phyloP scores from a whole-genome alignment of 2,329 filamentous ascomycete species.

The Pseudocercospora crystallina region DNA sequence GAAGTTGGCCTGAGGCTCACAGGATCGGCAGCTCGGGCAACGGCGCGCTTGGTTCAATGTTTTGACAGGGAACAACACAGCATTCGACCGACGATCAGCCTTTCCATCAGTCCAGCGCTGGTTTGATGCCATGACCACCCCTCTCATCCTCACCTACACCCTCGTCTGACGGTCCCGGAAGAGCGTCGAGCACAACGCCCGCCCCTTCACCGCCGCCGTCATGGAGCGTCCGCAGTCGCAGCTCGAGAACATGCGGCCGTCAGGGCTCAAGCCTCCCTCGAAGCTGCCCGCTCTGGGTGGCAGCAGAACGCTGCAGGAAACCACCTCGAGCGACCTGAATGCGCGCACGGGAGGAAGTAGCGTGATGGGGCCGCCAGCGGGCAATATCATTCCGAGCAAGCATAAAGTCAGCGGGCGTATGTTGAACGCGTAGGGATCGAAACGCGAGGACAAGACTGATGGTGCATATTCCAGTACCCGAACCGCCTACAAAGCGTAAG shows the following conservation, averaged over 20 bases:
- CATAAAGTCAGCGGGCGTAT: slow-evolving; percentile 53
- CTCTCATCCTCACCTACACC: slow-evolving; percentile 7
- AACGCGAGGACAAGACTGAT: not conserved
- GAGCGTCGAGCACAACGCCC: slow-evolving; percentile 4
- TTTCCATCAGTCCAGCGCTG: too few relatives aligned
- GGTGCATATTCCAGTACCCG: slow-evolving; percentile 37
- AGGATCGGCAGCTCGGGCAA: not conserved
- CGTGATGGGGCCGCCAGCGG: slow-evolving; percentile 14
- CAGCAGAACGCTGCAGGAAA: slow-evolving; percentile 28
- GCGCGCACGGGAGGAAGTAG: slow-evolving; percentile 39
- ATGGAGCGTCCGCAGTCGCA: slow-evolving; percentile 34
- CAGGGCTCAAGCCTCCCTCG: slow-evolving; percentile 33
- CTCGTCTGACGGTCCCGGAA: slow-evolving; percentile 13
- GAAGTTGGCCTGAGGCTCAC: too few relatives aligned
- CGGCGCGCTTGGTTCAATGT: slow-evolving; percentile 1
- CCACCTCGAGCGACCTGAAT: slow-evolving; percentile 46
- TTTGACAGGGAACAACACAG: not conserved
- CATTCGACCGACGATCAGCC: not conserved
- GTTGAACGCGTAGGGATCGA: slow-evolving; percentile 1
- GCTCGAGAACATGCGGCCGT: slow-evolving; percentile 34
- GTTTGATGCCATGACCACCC: slow-evolving; percentile 2
- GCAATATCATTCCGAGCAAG: slow-evolving; percentile 37
- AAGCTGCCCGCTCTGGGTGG: slow-evolving; percentile 28
- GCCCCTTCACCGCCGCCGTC: slow-evolving; percentile 5
- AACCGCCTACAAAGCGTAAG: slow-evolving; percentile 52